Conservation (phyloP, 768 basidiomycete genomes). For the Tylopilus felleus region DNA sequence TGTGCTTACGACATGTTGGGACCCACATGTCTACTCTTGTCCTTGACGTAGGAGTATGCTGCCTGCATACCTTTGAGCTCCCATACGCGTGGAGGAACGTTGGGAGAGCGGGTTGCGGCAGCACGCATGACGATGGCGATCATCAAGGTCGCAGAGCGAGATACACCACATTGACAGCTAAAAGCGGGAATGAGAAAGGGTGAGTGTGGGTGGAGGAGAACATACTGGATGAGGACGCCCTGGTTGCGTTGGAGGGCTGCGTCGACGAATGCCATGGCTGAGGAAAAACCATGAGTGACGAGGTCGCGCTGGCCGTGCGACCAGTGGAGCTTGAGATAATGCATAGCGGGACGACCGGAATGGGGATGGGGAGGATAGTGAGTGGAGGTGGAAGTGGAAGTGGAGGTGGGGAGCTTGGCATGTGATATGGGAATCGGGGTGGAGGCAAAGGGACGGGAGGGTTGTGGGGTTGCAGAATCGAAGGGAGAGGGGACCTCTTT, state of each 20-base stretch:
- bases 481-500: constrained; percentile 84
- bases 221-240: constrained; percentile 82
- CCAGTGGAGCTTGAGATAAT: constrained; percentile 89
- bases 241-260: constrained; percentile 70
- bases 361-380: constrained; percentile 66
- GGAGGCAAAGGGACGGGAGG: constrained; percentile 61
- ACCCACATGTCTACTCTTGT: constrained; percentile 82
- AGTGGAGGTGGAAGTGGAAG: constrained; percentile 34
- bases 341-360: constrained; percentile 72
- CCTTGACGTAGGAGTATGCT: constrained; percentile 86
- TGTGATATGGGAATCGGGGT: constrained; percentile 57
- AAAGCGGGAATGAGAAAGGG: constrained; percentile 15
- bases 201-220: constrained; percentile 24
- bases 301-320: constrained; percentile 93
- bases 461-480: constrained; percentile 44
- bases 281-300: constrained; percentile 72
- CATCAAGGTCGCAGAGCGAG: constrained; percentile 83
- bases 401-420: constrained; percentile 35
- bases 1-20: constrained; percentile 90
- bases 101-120: constrained; percentile 63
- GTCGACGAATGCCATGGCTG: constrained; percentile 80
- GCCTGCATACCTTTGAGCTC: constrained; percentile 84
- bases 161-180: constrained; percentile 93
- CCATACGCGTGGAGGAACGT: constrained; percentile 73
- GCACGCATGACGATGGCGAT: constrained; percentile 94